Percentiles rank a stretch among this genome's conserved stretches.
Evolutionary conservation across 495 filamentous ascomycete genomes (phyloP).

Genomic region (Xylaria cubensis): DNA sequence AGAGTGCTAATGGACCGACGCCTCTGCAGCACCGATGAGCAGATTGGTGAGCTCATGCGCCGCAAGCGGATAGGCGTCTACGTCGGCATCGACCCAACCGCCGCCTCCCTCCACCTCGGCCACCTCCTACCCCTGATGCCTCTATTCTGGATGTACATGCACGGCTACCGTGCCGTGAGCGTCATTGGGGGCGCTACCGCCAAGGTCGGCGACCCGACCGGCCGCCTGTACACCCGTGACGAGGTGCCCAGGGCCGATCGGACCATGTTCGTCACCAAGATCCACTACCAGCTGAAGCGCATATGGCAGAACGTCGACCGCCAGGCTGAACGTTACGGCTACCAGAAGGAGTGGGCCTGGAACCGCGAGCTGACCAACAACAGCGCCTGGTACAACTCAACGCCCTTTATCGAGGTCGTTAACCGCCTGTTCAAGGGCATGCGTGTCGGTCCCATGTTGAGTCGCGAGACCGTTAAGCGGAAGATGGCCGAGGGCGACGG

Average conservation of each 20-base stretch:
- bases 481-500: slow-evolving; percentile 82
- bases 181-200: slow-evolving; percentile 87
- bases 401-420: slow-evolving; percentile 74
- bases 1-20: background rate
- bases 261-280: slow-evolving; percentile 72
- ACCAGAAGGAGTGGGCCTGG: slow-evolving; percentile 64
- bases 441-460: slow-evolving; percentile 84
- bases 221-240: slow-evolving; percentile 71
- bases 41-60: slow-evolving; percentile 74
- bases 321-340: slow-evolving; percentile 67
- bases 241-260: slow-evolving; percentile 59
- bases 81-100: slow-evolving; percentile 91
- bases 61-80: slow-evolving; percentile 78
- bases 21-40: slow-evolving; percentile 59
- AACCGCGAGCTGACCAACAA: slow-evolving; percentile 76
- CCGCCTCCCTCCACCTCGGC: slow-evolving; percentile 87
- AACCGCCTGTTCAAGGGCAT: slow-evolving; percentile 71
- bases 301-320: slow-evolving; percentile 74
- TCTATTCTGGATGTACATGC: slow-evolving; percentile 88
- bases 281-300: slow-evolving; percentile 80
- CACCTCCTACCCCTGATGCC: slow-evolving; percentile 95
- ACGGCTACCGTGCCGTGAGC: slow-evolving; percentile 76
- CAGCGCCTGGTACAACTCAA: slow-evolving; percentile 75
- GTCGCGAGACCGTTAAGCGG: slow-evolving; percentile 85
- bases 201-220: slow-evolving; percentile 87